A percentile compares a stretch with the other conserved stretches of the same genome.
phyloP scores from a whole-genome alignment of 768 basidiomycete species.

The Leccinellum rugosiceps region DNA sequence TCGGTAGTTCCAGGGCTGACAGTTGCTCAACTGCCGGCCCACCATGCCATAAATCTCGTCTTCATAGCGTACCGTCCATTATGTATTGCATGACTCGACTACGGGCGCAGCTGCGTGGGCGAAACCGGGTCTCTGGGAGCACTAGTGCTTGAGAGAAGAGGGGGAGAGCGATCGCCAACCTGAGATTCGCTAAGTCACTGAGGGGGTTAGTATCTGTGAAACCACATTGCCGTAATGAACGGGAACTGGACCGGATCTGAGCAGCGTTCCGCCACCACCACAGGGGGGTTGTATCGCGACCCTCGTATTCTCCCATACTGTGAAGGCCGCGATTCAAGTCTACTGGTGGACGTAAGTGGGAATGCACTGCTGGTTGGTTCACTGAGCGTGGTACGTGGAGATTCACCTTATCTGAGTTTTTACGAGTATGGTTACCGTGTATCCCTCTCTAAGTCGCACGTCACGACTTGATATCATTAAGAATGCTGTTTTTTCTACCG shows the following conservation, averaged over 20 bases:
- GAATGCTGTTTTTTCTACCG: constrained; percentile 16
- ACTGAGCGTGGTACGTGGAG: background rate
- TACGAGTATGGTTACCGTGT: constrained; percentile 16
- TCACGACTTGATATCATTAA: constrained; percentile 9
- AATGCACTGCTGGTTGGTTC: background rate
- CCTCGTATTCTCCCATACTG: constrained; percentile 4
- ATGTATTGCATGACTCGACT: constrained; percentile 12
- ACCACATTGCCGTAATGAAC: constrained; percentile 28
- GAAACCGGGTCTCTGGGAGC: background rate
- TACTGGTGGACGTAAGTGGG: constrained; percentile 15
- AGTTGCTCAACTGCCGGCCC: background rate
- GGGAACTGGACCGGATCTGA: constrained; percentile 10
- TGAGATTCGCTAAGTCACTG: constrained; percentile 18
- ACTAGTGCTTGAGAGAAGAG: background rate
- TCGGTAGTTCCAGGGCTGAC: constrained; percentile 8
- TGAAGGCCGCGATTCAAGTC: background rate
- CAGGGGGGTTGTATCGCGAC: constrained; percentile 5
- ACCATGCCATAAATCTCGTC: background rate
- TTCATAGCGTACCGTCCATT: constrained; percentile 1
- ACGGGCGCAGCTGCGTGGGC: background rate
- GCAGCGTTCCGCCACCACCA: constrained; percentile 19
- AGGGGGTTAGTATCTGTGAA: constrained; percentile 1
- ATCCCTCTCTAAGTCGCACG: constrained; percentile 18
- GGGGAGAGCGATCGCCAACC: constrained; percentile 18
- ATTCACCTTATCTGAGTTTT: constrained; percentile 20